A percentile compares a stretch with the other conserved stretches of the same genome.
Conservation (phyloP, 2,329 filamentous ascomycete genomes). For the Aspergillus spinulosporus region DNA sequence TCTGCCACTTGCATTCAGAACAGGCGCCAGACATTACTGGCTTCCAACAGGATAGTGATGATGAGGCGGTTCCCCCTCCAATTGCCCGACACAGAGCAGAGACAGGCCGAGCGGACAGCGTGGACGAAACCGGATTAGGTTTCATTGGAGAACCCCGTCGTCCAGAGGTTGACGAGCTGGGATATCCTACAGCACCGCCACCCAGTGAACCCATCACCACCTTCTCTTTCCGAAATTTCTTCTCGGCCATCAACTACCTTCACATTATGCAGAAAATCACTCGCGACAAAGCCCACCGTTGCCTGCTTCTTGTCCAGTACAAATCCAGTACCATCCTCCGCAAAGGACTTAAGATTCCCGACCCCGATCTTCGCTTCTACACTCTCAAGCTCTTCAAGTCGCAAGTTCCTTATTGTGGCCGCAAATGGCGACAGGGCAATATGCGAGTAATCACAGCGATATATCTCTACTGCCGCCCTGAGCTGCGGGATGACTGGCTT, state of each 20-base stretch:
- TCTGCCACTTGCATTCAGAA: slow-evolving; percentile 74
- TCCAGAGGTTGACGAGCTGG: slow-evolving; percentile 78
- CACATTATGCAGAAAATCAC: slow-evolving; percentile 97
- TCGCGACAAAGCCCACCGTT: slow-evolving; percentile 91
- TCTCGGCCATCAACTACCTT: slow-evolving; percentile 90
- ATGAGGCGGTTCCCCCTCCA: slow-evolving; percentile 80
- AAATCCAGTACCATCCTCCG: slow-evolving; percentile 90
- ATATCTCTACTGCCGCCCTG: slow-evolving; percentile 88
- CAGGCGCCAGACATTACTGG: slow-evolving; percentile 48
- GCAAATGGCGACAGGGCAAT: slow-evolving; percentile 96
- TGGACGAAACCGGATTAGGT: slow-evolving; percentile 28
- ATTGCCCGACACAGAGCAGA: slow-evolving; percentile 62
- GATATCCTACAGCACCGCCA: slow-evolving; percentile 70
- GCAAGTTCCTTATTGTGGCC: slow-evolving; percentile 94
- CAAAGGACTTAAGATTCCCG: slow-evolving; percentile 86
- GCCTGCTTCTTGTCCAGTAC: slow-evolving; percentile 90
- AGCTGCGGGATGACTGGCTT: slow-evolving; percentile 93
- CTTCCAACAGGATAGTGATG: slow-evolving; percentile 52
- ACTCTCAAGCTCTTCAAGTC: slow-evolving; percentile 98
- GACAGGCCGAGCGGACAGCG: slow-evolving; percentile 28
- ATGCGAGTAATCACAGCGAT: slow-evolving; percentile 99
- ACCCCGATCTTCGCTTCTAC: slow-evolving; percentile 83
- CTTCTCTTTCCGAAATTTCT: slow-evolving; percentile 93
- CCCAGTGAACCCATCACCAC: slow-evolving; percentile 74
- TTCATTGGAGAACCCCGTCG: slow-evolving; percentile 35